Evolutionary conservation across 345 rosid genomes (phyloP).

Genomic region (Eucalyptus pauciflora): DNA sequence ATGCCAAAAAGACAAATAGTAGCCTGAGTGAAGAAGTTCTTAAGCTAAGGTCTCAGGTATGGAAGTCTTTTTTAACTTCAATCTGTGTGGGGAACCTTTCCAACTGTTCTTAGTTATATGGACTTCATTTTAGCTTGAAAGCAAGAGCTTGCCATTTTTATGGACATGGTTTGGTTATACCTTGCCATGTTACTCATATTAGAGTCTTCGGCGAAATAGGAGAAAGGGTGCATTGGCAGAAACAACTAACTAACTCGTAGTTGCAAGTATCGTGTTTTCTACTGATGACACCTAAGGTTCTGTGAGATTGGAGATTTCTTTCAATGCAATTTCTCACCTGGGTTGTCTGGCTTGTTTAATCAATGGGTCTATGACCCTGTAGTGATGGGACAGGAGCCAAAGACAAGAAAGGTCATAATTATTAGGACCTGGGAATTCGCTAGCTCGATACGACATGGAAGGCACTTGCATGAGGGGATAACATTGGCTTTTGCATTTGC

Average conservation of each 20-base stretch:
- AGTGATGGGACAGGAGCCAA: not conserved
- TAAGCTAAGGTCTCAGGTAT: conserved; percentile 63
- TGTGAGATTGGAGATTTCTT: not conserved
- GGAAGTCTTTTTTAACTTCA: not conserved
- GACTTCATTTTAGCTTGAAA: not conserved
- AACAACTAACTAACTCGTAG: not conserved
- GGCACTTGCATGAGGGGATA: not conserved
- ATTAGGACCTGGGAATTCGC: not conserved
- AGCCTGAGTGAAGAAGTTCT: conserved; percentile 46
- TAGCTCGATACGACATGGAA: not conserved
- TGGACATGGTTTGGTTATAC: not conserved
- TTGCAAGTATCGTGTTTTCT: not conserved
- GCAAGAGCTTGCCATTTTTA: not conserved
- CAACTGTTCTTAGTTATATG: not conserved
- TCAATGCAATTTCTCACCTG: not conserved
- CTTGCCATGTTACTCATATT: not conserved
- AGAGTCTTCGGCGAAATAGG: not conserved
- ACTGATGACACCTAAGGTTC: not conserved
- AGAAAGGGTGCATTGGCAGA: not conserved
- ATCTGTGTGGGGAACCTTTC: not conserved
- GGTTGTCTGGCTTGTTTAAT: not conserved
- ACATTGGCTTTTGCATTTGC: not conserved
- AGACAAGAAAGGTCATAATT: not conserved
- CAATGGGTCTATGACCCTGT: not conserved
- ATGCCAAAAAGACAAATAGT: conserved; percentile 43